A percentile compares a stretch with the other conserved stretches of the same genome.
These are phyloP conservation scores for Punica granatum DNA, from an alignment of 345 rosid species.

Conservation along the genomic window DNA sequence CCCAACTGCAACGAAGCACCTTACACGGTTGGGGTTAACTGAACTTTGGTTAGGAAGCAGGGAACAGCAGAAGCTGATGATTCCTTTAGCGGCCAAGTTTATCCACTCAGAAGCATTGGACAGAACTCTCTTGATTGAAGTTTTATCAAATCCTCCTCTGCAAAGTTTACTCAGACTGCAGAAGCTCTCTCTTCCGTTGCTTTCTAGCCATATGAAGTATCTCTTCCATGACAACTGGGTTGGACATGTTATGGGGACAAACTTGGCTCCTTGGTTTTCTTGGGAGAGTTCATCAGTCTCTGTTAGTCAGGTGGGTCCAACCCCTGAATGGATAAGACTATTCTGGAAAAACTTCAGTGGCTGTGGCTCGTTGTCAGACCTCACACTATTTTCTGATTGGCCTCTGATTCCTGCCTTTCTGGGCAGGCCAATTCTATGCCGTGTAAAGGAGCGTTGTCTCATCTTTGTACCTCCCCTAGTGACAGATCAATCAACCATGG, in stretches of 20 bases:
- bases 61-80: constrained; percentile 79
- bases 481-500: constrained; percentile 26
- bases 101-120: constrained; percentile 72
- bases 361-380: constrained; percentile 53
- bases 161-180: constrained; percentile 52
- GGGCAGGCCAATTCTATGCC: constrained; percentile 81
- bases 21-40: constrained; percentile 53
- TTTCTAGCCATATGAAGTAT: constrained; percentile 65
- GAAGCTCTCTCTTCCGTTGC: constrained; percentile 58
- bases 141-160: constrained; percentile 43
- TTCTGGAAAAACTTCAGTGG: constrained; percentile 75
- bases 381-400: constrained; percentile 77
- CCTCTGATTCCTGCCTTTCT: constrained; percentile 93
- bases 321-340: constrained; percentile 78
- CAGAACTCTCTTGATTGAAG: constrained; percentile 53
- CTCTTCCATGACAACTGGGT: constrained; percentile 79
- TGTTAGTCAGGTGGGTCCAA: constrained; percentile 70
- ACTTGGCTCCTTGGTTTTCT: constrained; percentile 81
- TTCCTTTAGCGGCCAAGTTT: constrained; percentile 63
- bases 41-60: constrained; percentile 84
- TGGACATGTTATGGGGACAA: constrained; percentile 53
- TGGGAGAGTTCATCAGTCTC: constrained; percentile 59
- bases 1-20: constrained; percentile 73
- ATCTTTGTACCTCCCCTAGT: constrained; percentile 65
- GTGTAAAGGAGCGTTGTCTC: constrained; percentile 64